Evolutionary conservation across 352 stramenopile genomes (phyloP).

Genomic region (Phytophthora sansomeana): DNA sequence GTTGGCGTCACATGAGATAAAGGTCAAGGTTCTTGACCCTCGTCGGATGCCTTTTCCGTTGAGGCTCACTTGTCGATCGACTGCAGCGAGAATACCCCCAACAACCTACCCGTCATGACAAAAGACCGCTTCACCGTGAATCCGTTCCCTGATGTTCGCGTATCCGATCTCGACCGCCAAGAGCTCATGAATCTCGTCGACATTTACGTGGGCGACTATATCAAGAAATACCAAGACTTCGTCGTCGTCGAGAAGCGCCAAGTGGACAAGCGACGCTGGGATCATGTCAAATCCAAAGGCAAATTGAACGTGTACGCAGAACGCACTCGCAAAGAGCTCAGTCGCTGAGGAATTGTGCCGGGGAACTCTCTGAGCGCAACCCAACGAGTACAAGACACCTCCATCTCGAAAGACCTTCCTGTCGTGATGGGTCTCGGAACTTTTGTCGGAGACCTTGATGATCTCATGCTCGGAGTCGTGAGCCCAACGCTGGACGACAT

Average conservation of each 20-base stretch:
- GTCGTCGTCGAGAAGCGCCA: conserved; percentile 24
- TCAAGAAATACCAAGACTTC: conserved; percentile 33
- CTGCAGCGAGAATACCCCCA: too few relatives aligned
- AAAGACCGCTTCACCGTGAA: conserved; percentile 23
- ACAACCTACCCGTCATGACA: conserved; percentile 11
- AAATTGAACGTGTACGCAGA: conserved; percentile 31
- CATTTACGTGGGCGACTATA: conserved; percentile 21
- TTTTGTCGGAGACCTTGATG: conserved; percentile 35
- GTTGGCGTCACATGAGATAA: conserved; percentile 2
- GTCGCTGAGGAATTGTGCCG: conserved; percentile 14
- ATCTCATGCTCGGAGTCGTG: conserved; percentile 43
- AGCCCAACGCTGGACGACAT: conserved; percentile 40
- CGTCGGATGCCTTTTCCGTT: neutral
- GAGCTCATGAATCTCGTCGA: conserved; percentile 28
- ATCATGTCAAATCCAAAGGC: conserved; percentile 30
- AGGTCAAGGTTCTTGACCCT: too few relatives aligned
- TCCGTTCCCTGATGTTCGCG: conserved; percentile 21
- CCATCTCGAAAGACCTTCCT: conserved; percentile 15
- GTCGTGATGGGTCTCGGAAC: conserved; percentile 37
- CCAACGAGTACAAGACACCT: conserved; percentile 13
- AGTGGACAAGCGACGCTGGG: conserved; percentile 30
- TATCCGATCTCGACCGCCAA: conserved; percentile 18
- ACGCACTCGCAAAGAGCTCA: conserved; percentile 24
- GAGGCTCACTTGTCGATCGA: conserved; percentile 27
- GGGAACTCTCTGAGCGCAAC: conserved; percentile 17